Evolutionary conservation across 2,329 filamentous ascomycete species (phyloP).

Genomic region (Aspergillus novoparasiticus): DNA sequence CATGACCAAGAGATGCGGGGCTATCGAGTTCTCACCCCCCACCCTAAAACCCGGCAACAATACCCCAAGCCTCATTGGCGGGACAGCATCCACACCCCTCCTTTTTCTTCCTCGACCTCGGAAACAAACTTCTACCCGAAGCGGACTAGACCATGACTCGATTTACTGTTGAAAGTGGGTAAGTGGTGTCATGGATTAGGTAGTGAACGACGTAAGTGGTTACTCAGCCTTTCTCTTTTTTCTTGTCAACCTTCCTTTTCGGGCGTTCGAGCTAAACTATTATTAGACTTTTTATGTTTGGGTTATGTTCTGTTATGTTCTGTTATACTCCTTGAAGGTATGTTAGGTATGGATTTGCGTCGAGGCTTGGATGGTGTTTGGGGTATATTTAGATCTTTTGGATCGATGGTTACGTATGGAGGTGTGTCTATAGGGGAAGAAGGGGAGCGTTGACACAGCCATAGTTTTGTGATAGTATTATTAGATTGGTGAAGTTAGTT

Average conservation of each 20-base stretch:
- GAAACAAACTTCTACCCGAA: background rate
- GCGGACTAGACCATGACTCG: background rate
- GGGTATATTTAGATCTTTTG: too few species aligned
- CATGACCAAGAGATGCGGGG: background rate
- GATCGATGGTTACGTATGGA: too few species aligned
- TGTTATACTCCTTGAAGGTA: too few species aligned
- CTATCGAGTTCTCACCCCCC: background rate
- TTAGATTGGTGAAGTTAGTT: background rate
- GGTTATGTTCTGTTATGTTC: too few species aligned
- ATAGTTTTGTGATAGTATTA: too few species aligned
- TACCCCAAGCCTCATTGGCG: background rate
- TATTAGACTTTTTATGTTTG: background rate
- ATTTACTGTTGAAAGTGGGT: background rate
- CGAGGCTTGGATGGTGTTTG: too few species aligned
- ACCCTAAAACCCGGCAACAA: background rate
- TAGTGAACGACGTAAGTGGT: background rate
- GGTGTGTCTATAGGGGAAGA: too few species aligned
- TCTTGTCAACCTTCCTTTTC: background rate
- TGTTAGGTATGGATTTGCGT: too few species aligned
- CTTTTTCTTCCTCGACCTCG: background rate
- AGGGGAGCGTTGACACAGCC: too few species aligned
- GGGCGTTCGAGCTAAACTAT: too few species aligned
- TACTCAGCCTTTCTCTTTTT: background rate
- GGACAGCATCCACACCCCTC: background rate
- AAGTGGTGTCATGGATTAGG: slow-evolving; percentile 1